Evolutionary conservation across 176 grass and related monocot genomes (phyloP), one percentile per base, ranked within the genome.

Genomic region (Triticum urartu): DNA sequence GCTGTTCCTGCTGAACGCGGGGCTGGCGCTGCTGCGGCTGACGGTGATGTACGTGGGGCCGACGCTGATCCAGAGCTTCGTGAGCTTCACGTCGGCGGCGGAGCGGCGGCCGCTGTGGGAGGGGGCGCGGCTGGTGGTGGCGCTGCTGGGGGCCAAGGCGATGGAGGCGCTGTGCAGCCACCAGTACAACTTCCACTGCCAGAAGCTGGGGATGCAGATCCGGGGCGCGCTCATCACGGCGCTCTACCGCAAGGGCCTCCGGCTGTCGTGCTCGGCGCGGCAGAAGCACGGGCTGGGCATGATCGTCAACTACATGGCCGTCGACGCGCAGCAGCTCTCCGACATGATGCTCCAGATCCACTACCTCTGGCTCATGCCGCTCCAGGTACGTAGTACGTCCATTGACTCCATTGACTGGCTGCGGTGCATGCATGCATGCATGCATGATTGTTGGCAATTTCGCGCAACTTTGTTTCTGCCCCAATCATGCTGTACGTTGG

Each of bases 301-400:
- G 90, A 99, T 99, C 81, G 93, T 99, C 58, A 99, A 99, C 86
- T 95, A 95, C 88, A 99, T 99, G 97, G 94, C 97, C 54, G 97
- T 99, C 20, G 97, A 99, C 74, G 97, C 97, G 26, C 97, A 99
- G 92, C 97, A 99, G 86, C 87, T 99, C 2, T 88, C 97, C 15
- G 97, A 99, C 85, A 96, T 99, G 97, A 99, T 96, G 94, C 79
- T 96, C 4, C 97, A 99, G 77, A 96, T 99, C 3, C 64, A 99
- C 85, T 94, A 99, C 87, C 87, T 99, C 4, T 99, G 97, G 97
- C 97, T 99, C 71, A 96, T 99, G 97, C 97, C 97, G 15, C 86
- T 99, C 52, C 97, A 98, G 91, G 93, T 91, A 72, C 63, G 42
- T 42, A 15, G 42, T 42, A 15, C 48, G 5, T 54, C 15, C 50